phyloP scores from a whole-genome alignment of 2,329 filamentous ascomycete genomes.

The Exophiala sp. region DNA sequence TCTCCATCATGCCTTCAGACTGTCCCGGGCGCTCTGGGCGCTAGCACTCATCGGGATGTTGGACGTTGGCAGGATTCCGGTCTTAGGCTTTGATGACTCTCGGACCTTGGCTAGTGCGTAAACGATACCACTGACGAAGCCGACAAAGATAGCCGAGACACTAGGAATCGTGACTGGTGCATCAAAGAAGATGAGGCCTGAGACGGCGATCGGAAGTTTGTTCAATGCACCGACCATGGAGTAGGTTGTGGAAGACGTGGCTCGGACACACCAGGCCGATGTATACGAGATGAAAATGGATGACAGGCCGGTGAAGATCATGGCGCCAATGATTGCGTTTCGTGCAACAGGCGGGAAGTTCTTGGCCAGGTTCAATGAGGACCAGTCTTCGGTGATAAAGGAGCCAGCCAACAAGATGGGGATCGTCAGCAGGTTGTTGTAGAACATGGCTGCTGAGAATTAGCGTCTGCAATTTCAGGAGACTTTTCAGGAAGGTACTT shows the following conservation, averaged over 20 bases:
- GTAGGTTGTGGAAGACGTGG: conserved; percentile 96
- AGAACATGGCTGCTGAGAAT: conserved; percentile 80
- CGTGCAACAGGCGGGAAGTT: conserved; percentile 86
- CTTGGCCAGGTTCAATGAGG: conserved; percentile 70
- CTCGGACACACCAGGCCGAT: conserved; percentile 96
- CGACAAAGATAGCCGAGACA: conserved; percentile 84
- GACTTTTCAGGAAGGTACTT: conserved; percentile 44
- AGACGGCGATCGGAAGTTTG: conserved; percentile 93
- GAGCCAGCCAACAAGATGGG: conserved; percentile 83
- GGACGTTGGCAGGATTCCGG: conserved; percentile 62
- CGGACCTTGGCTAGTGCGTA: conserved; percentile 84
- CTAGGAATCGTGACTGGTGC: conserved; percentile 89
- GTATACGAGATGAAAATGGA: conserved; percentile 99
- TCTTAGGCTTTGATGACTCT: conserved; percentile 66
- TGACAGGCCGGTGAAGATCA: conserved; percentile 89
- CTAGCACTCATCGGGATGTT: conserved; percentile 77
- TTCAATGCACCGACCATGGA: conserved; percentile 98
- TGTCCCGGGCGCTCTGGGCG: conserved; percentile 84
- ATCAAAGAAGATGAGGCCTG: conserved; percentile 90
- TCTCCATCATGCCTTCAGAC: conserved; percentile 61
- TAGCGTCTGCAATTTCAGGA: conserved; percentile 28
- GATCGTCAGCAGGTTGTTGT: conserved; percentile 97
- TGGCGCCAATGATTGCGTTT: conserved; percentile 76
- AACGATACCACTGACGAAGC: conserved; percentile 87
- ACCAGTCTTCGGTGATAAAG: conserved; percentile 88